Evolutionary conservation across 805 yeast species (phyloP).

Genomic region (Candida oleophila): DNA sequence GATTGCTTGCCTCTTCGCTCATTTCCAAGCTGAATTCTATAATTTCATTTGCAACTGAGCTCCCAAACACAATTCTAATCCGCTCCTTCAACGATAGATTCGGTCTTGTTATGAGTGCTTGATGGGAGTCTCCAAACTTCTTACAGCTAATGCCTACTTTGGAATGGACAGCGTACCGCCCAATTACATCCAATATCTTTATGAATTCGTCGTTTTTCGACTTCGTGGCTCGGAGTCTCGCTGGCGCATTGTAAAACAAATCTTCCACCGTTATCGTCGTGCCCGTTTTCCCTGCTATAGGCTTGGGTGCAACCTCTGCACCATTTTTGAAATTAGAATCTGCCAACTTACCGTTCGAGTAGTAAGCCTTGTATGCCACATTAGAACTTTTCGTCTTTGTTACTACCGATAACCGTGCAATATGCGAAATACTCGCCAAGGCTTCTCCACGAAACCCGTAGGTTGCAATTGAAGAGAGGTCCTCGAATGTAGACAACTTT

Average conservation of each 20-base stretch:
- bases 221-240: conserved; percentile 66
- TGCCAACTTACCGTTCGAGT: conserved; percentile 61
- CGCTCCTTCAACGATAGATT: conserved; percentile 57
- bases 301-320: conserved; percentile 50
- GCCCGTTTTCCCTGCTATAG: conserved; percentile 85
- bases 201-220: conserved; percentile 72
- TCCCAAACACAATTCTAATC: conserved; percentile 72
- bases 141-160: conserved; percentile 76
- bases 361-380: conserved; percentile 73
- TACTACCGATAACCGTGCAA: conserved; percentile 75
- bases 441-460: conserved; percentile 98
- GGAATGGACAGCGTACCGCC: conserved; percentile 79
- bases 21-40: conserved; percentile 40
- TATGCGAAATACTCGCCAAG: conserved; percentile 88
- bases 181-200: conserved; percentile 77
- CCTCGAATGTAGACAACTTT: conserved; percentile 72
- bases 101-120: conserved; percentile 59
- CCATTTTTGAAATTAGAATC: conserved; percentile 39
- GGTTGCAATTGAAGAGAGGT: conserved; percentile 66
- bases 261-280: conserved; percentile 86
- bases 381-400: conserved; percentile 63
- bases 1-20: conserved; percentile 19
- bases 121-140: conserved; percentile 72
- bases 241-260: conserved; percentile 82
- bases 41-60: conserved; percentile 63